Evolutionary conservation across 1,284 basidiomycete genomes (phyloP), one percentile per base, ranked within the genome.

Genomic region (Neonothopanus nambi): DNA sequence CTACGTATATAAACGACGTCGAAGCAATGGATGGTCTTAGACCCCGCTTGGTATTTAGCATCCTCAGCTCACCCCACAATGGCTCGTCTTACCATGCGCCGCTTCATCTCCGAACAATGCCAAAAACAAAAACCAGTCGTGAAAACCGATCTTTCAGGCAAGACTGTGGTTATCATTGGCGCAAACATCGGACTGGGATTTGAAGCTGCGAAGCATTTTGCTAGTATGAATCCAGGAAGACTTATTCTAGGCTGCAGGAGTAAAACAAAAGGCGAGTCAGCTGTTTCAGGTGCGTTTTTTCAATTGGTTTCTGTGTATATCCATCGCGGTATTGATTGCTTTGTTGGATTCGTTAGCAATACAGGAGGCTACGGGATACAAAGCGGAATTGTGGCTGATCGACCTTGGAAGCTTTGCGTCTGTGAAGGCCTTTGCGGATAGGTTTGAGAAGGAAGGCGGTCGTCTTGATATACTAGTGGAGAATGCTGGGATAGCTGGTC

Each of bases 331-430:
- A 33, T 24, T 26, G 8, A 21, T 43, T 45, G 15, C 1, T 17
- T 26, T n/a, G n/a, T n/a, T n/a, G n/a, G n/a, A n/a, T 21, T 15
- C 18, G n/a, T 35, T 41, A 75, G 70, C 63, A 24, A 44, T 75
- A 4, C 57, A 65, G 42, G 52, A 58, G 39, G 65, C 64, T 21
- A 74, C 71, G 2, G 66, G 69, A 1, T 70, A 59, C 49, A 39
- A 60, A 1, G 64, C 57, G 5, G 71, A 75, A 48, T 51, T 73
- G 2, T 71, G 73, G 70, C 41, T 69, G 5, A 47, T 77, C 5
- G 75, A 78, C 55, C n/a, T 64, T 75, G 9, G 60, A 62, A 2
- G 62, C 61, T n/a, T 76, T 76, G 57, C 59, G 0, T 75, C 73
- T 1, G 72, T 77, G 11, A 66, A 52, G 5, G 59, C 64, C 3